A percentile compares a stretch with the other conserved stretches of the same genome.
phyloP scores from a whole-genome alignment of 2,329 filamentous ascomycete genomes.

The Trichocomaceae sp. region DNA sequence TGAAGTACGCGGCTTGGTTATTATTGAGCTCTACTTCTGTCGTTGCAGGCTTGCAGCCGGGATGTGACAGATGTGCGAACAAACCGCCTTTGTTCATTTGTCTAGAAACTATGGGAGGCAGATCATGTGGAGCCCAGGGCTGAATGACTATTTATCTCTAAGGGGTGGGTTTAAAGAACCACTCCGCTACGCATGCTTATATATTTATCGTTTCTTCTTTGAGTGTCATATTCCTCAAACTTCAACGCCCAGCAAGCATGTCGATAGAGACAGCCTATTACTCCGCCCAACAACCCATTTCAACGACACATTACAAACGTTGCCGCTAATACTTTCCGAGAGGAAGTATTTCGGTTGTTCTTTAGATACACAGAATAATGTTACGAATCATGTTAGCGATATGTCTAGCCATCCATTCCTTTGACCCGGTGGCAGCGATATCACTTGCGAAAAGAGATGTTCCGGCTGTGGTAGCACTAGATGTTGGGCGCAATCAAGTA shows the following conservation, averaged over 20 bases:
- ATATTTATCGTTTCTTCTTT: neutral
- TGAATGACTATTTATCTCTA: neutral
- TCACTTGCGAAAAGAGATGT: slow-evolving; percentile 14
- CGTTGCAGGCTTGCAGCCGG: neutral
- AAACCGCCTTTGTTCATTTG: slow-evolving; percentile 1
- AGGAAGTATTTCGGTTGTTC: neutral
- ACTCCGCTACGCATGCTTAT: slow-evolving; percentile 1
- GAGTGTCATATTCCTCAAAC: neutral
- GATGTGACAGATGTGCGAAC: neutral
- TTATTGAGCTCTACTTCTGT: neutral
- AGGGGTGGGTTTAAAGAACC: neutral
- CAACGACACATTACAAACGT: neutral
- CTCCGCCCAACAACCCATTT: neutral
- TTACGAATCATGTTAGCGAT: slow-evolving; percentile 16
- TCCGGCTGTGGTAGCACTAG: slow-evolving; percentile 14
- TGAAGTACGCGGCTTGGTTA: neutral
- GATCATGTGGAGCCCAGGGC: slow-evolving; percentile 3
- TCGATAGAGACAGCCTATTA: neutral
- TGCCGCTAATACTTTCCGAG: neutral
- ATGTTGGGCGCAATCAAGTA: slow-evolving; percentile 13
- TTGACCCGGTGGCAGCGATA: slow-evolving; percentile 13
- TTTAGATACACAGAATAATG: slow-evolving; percentile 14
- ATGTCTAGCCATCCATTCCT: slow-evolving; percentile 16
- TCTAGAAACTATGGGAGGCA: neutral
- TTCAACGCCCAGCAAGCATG: neutral